phyloP scores from a whole-genome alignment of 805 yeast species.

The Candida ipomoeae region DNA sequence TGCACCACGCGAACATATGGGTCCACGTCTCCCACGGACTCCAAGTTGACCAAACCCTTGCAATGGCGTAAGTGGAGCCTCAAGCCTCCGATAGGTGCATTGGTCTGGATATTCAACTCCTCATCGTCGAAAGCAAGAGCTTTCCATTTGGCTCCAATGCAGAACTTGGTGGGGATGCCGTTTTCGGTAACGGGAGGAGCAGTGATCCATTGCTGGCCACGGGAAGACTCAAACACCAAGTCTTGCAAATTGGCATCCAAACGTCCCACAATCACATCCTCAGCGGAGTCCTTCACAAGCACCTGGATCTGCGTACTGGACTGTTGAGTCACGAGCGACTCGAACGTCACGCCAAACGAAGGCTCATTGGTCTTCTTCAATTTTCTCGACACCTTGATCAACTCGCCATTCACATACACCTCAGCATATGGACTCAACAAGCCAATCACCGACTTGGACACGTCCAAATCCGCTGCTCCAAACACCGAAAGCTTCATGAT shows the following conservation, averaged over 20 bases:
- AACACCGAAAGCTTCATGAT: conserved; percentile 61
- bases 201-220: conserved; percentile 48
- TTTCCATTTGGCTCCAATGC: conserved; percentile 63
- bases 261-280: conserved; percentile 50
- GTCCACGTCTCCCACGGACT: conserved; percentile 68
- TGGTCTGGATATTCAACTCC: conserved; percentile 40
- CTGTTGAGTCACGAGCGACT: conserved; percentile 59
- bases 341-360: conserved; percentile 61
- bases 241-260: conserved; percentile 53
- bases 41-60: conserved; percentile 49
- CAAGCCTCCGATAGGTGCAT: conserved; percentile 64
- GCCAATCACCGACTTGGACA: conserved; percentile 47
- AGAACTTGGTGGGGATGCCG: conserved; percentile 43
- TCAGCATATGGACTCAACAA: conserved; percentile 66
- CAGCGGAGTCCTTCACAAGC: conserved; percentile 58
- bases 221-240: conserved; percentile 43
- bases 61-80: conserved; percentile 57
- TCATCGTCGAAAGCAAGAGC: conserved; percentile 55
- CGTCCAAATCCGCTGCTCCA: conserved; percentile 56
- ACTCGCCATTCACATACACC: conserved; percentile 52
- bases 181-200: conserved; percentile 40
- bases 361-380: conserved; percentile 71
- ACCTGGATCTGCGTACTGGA: conserved; percentile 51
- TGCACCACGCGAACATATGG: conserved; percentile 62
- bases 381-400: conserved; percentile 54